Conservation (phyloP, 306 rosid genomes). For the Trifolium dubium region DNA sequence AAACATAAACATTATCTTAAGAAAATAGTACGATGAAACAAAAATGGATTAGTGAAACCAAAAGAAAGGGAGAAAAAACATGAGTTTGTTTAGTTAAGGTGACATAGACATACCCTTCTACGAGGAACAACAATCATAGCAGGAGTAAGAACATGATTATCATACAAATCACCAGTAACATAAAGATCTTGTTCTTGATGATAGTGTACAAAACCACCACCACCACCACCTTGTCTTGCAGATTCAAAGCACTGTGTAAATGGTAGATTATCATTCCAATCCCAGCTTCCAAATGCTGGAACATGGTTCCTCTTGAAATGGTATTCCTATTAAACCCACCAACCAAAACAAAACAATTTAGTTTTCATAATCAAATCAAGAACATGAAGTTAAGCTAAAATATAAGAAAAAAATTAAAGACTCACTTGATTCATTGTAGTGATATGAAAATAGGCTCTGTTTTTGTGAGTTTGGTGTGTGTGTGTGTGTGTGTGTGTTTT, state of each 20-base stretch:
- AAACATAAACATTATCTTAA: too few species aligned
- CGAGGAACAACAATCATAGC: conserved; percentile 94
- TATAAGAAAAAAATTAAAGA: neutral
- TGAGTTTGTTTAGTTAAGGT: neutral
- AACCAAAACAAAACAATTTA: neutral
- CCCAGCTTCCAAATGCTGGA: conserved; percentile 96
- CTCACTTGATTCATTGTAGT: conserved; percentile 49
- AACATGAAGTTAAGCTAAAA: neutral
- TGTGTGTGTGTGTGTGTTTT: neutral
- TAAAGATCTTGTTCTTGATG: conserved; percentile 56
- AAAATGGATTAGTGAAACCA: neutral
- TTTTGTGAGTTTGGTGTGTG: neutral
- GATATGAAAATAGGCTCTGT: neutral
- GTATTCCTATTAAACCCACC: conserved; percentile 54
- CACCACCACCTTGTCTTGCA: conserved; percentile 58
- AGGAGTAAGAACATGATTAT: conserved; percentile 79
- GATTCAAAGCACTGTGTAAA: conserved; percentile 89
- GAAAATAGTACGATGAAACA: neutral
- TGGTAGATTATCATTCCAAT: conserved; percentile 83
- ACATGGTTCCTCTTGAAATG: conserved; percentile 62
- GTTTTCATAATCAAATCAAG: neutral
- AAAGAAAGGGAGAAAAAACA: neutral
- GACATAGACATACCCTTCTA: conserved; percentile 52
- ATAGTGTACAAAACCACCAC: conserved; percentile 52
- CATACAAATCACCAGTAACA: conserved; percentile 78